Evolutionary conservation across 345 rosid species (phyloP).

Genomic region (Carallia pectinifolia): DNA sequence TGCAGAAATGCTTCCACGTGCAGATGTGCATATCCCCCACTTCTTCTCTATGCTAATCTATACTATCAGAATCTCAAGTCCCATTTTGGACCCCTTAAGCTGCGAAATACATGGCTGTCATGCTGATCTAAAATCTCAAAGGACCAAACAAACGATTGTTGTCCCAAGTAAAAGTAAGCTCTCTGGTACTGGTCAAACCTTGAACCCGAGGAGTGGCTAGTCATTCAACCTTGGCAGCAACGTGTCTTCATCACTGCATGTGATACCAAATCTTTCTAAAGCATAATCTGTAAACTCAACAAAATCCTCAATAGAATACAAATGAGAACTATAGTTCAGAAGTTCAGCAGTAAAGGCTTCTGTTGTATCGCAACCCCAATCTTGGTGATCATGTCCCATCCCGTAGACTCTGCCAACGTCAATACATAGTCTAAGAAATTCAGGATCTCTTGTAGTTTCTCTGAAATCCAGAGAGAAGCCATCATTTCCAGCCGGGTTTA

Average conservation of each 20-base stretch:
- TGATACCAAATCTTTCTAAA: conserved; percentile 21
- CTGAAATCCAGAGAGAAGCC: conserved; percentile 41
- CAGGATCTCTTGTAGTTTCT: conserved; percentile 44
- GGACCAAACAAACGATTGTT: background rate
- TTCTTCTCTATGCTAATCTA: background rate
- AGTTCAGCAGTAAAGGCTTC: conserved; percentile 28
- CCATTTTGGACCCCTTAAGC: background rate
- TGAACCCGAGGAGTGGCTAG: background rate
- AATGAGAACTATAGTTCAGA: conserved; percentile 29
- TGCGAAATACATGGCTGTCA: background rate
- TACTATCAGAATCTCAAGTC: background rate
- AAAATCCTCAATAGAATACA: conserved; percentile 53
- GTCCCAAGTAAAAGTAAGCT: background rate
- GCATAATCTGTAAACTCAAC: conserved; percentile 46
- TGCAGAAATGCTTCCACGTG: background rate
- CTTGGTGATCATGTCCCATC: conserved; percentile 41
- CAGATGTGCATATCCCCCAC: background rate
- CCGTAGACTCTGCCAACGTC: conserved; percentile 47
- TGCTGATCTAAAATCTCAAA: background rate
- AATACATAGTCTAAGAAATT: conserved; percentile 46
- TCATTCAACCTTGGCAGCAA: conserved; percentile 14
- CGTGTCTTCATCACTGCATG: conserved; percentile 15
- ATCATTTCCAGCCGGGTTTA: conserved; percentile 31
- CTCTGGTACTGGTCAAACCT: background rate
- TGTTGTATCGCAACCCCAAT: conserved; percentile 20